These are phyloP conservation scores for Aspergillus biplanus DNA, from an alignment of 495 filamentous ascomycete genomes.

Conservation along the genomic window DNA sequence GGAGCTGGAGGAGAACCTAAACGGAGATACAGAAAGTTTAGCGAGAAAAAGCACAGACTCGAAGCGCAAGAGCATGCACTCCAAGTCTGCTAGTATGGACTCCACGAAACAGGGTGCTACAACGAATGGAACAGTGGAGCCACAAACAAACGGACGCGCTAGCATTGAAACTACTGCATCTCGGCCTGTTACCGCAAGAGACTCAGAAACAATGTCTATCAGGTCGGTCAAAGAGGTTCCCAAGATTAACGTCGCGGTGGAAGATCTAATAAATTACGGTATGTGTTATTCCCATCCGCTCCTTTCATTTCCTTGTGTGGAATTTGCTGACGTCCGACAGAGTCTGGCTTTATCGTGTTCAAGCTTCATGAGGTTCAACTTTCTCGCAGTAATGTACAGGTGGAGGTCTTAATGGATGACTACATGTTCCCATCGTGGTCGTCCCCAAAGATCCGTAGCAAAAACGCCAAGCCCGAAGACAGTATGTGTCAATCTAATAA, in stretches of 20 bases:
- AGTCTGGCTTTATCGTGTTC: constrained; percentile 93
- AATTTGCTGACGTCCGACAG: constrained; percentile 40
- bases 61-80: constrained; percentile 35
- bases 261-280: constrained; percentile 82
- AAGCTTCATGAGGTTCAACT: constrained; percentile 88
- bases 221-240: constrained; percentile 59
- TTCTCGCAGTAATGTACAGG: constrained; percentile 70
- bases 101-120: constrained; percentile 14
- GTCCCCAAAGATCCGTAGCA: constrained; percentile 72
- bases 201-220: constrained; percentile 44
- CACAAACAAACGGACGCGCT: constrained; percentile 35
- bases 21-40: constrained; percentile 32
- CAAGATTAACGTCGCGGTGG: constrained; percentile 74
- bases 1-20: constrained; percentile 48
- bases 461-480: constrained; percentile 75
- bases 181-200: constrained; percentile 31
- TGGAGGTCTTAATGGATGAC: constrained; percentile 94
- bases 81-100: constrained; percentile 34
- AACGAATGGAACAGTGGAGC: constrained; percentile 31
- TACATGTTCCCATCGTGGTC: constrained; percentile 87
- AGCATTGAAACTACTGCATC: constrained; percentile 43
- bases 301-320: not conserved
- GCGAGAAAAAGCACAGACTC: constrained; percentile 44
- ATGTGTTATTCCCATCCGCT: constrained; percentile 21
- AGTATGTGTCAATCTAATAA: constrained; percentile 46